Conservation (phyloP, 345 rosid genomes). For the Eucalyptus pauciflora region DNA sequence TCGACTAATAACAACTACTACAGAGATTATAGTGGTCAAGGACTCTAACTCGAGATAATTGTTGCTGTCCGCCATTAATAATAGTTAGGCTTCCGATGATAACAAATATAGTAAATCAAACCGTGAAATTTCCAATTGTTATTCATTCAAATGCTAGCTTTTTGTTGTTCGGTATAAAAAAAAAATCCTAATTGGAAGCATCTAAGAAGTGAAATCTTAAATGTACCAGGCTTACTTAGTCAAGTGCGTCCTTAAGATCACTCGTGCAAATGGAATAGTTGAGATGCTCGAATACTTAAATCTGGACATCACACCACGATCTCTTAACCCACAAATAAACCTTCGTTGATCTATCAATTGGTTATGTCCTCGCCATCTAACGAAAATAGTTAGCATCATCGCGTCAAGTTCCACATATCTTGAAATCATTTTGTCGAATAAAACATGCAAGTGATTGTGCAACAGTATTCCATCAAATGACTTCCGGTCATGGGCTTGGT, state of each 20-base stretch:
- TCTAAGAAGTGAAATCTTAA: background rate
- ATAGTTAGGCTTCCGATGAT: background rate
- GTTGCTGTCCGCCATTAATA: background rate
- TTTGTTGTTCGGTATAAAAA: no score
- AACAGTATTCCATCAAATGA: background rate
- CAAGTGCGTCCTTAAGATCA: background rate
- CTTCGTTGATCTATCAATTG: background rate
- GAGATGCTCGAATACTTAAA: background rate
- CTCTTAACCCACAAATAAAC: background rate
- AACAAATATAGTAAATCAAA: background rate
- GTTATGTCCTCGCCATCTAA: background rate
- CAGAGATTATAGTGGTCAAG: background rate
- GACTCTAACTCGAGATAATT: background rate
- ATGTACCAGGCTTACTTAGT: background rate
- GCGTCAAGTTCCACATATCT: background rate
- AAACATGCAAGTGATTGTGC: background rate
- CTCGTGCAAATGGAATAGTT: rapidly evolving
- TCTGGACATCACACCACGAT: background rate
- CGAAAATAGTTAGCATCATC: background rate
- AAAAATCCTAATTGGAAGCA: background rate
- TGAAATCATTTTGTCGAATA: background rate
- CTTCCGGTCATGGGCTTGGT: rapidly evolving
- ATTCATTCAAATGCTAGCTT: background rate
- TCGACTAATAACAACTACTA: background rate
- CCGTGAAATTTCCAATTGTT: background rate